Percentiles rank a stretch among this genome's conserved stretches.
Conservation (phyloP, 257 asterid species). For the Lycium barbarum region DNA sequence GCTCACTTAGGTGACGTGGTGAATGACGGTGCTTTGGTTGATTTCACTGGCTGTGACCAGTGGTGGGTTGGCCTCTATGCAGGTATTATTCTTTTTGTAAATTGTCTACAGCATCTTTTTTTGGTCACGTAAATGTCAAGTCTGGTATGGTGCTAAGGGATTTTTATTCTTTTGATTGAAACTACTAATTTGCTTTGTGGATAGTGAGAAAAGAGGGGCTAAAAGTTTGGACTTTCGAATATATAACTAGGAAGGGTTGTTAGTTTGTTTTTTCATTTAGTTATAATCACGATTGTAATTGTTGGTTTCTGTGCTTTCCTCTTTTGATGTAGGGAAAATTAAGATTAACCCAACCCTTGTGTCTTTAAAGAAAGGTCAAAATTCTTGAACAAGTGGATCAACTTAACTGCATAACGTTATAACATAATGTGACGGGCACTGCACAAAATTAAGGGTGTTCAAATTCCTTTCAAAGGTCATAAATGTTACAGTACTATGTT, state of each 20-base stretch:
- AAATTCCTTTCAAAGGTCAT: no score
- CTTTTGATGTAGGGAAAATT: not conserved
- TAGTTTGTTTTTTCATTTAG: no score
- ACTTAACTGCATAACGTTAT: not conserved
- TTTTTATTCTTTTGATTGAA: not conserved
- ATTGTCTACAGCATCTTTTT: not conserved
- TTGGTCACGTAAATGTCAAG: not conserved
- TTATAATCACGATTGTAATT: not conserved
- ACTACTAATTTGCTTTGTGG: not conserved
- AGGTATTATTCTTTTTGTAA: constrained; percentile 42
- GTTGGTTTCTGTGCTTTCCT: not conserved
- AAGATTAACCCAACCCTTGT: not conserved
- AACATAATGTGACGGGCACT: not conserved
- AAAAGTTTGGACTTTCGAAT: not conserved
- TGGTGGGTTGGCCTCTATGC: constrained; percentile 99
- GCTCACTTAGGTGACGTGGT: constrained; percentile 81
- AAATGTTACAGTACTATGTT: no score
- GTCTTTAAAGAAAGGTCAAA: not conserved
- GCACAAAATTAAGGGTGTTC: not conserved
- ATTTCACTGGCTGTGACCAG: constrained; percentile 70
- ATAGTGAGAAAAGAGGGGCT: not conserved
- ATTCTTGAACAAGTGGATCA: not conserved
- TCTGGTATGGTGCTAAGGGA: not conserved
- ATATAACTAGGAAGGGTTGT: not conserved
- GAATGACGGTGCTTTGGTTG: constrained; percentile 79